Base-by-base conservation (phyloP, 768 basidiomycete genomes). In the Lactifluus echinatus region DNA sequence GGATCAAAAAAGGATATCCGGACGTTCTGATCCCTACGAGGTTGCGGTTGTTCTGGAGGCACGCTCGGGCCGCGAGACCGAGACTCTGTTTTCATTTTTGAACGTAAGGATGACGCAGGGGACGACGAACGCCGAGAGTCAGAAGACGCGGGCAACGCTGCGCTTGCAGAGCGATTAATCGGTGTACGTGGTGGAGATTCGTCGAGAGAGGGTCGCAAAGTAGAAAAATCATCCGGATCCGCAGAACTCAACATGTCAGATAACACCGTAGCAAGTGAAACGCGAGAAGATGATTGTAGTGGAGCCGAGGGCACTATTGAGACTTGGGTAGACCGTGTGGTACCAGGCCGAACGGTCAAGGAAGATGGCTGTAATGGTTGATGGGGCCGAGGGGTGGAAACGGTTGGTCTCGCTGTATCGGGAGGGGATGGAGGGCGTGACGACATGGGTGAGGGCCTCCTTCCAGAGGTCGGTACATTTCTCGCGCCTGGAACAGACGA, bases 1-100 rank as follows among this genome's bases (percentile, higher is more conserved):
- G 85, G 85, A 67, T 92, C 89, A 64, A 87, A 92, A 67, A 87
- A 89, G 0, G 90, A 91, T 21, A 93, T 79, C 24, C 87, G 80
- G 24, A 83, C 80, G 61, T 84, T 86, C 43, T 76, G 82, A 55
- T 82, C 86, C 61, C 78, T 76, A 17, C 85, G 80, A 19, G 68
- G 57, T 50, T 70, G 70, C 21, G 70, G 63, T 24, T 68, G 73
- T 28, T 76, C 72, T 34, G 14, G 36, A 19, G 56, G 51, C 3
- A 61, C 40, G 23, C 43, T 47, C 3, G 57, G 59, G 36, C 62
- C 63, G 5, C 33, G 57, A 21, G 50, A 8, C 15, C 52, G 50
- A 31, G 44, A 19, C 26, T 44, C 43, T 17, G 12, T 15, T 44
- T 43, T 55, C 8, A 14, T 26, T 3, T 36, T 53, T 43, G 60